phyloP scores from a whole-genome alignment of 1,284 basidiomycete genomes.

The Fomitopsis palustris region DNA sequence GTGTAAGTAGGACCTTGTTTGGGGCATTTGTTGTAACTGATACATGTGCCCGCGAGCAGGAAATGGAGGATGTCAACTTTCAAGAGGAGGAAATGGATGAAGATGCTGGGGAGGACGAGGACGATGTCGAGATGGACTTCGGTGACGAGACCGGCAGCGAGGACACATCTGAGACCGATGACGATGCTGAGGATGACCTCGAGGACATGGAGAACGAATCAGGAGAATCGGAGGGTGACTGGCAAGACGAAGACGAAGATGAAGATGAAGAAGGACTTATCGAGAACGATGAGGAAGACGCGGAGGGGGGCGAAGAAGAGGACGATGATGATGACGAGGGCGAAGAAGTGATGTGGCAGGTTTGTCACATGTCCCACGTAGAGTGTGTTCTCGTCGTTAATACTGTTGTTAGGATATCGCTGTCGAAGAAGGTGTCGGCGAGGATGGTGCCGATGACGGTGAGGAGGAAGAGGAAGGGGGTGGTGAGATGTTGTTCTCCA shows the following conservation, averaged over 20 bases:
- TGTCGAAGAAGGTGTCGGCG: slow-evolving; percentile 35
- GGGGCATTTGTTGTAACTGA: not conserved
- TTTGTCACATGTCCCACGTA: slow-evolving; percentile 27
- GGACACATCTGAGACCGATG: slow-evolving; percentile 69
- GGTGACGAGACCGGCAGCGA: slow-evolving; percentile 80
- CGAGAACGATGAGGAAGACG: slow-evolving; percentile 51
- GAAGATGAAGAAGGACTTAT: slow-evolving; percentile 53
- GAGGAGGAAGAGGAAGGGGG: slow-evolving; percentile 39
- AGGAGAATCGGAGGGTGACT: slow-evolving; percentile 60
- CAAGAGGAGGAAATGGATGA: slow-evolving; percentile 80
- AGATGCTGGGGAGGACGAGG: slow-evolving; percentile 75
- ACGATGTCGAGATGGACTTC: slow-evolving; percentile 86
- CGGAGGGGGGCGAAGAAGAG: slow-evolving; percentile 42
- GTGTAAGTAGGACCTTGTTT: slow-evolving; percentile 47
- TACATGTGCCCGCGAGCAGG: slow-evolving; percentile 39
- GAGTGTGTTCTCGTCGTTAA: slow-evolving; percentile 1
- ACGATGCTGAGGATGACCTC: slow-evolving; percentile 64
- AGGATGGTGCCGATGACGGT: slow-evolving; percentile 41
- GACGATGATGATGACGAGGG: slow-evolving; percentile 45
- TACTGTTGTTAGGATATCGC: slow-evolving; percentile 48
- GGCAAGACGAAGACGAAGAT: slow-evolving; percentile 65
- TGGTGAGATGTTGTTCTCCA: slow-evolving; percentile 25
- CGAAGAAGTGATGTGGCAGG: slow-evolving; percentile 71
- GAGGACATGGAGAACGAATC: slow-evolving; percentile 57
- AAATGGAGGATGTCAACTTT: slow-evolving; percentile 77